These are phyloP conservation scores for Aspergillus avenaceus DNA, from an alignment of 495 filamentous ascomycete species.

Conservation along the genomic window DNA sequence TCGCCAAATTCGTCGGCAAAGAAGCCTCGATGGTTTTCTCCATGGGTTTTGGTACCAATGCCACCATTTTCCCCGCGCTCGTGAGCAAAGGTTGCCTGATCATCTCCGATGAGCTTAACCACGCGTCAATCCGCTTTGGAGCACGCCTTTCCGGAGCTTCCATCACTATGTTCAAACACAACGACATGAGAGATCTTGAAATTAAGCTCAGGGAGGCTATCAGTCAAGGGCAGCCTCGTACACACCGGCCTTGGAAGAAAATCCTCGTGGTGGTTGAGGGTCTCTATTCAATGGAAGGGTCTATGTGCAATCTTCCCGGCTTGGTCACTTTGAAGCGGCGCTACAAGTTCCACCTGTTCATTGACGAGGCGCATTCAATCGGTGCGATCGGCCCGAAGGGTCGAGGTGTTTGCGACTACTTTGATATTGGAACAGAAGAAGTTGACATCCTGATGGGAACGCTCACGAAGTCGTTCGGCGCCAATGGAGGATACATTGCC, in stretches of 20 bases:
- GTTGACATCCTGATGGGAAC: conserved; percentile 98
- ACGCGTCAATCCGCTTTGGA: conserved; percentile 93
- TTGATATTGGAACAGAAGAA: conserved; percentile 79
- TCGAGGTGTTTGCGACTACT: conserved; percentile 95
- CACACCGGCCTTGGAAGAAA: conserved; percentile 97
- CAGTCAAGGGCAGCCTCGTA: conserved; percentile 92
- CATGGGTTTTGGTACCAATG: conserved; percentile 97
- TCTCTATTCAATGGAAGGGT: conserved; percentile 98
- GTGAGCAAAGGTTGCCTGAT: conserved; percentile 89
- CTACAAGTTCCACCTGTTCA: conserved; percentile 94
- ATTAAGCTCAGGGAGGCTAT: conserved; percentile 81
- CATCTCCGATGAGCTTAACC: conserved; percentile 95
- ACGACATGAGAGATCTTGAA: conserved; percentile 88
- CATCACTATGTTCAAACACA: conserved; percentile 95
- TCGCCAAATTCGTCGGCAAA: conserved; percentile 91
- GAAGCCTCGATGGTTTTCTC: conserved; percentile 94
- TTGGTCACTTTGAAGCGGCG: conserved; percentile 80
- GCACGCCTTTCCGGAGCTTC: conserved; percentile 91
- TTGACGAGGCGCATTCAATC: conserved; percentile 96
- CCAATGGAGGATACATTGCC: conserved; percentile 94
- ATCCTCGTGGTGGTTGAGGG: conserved; percentile 96
- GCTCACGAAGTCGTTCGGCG: conserved; percentile 95
- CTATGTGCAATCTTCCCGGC: conserved; percentile 93
- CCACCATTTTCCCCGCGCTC: conserved; percentile 82
- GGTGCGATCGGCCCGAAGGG: conserved; percentile 86